These are phyloP conservation scores for Coniferiporia sulphurascens DNA, from an alignment of 1,284 basidiomycete species.

Conservation along the genomic window DNA sequence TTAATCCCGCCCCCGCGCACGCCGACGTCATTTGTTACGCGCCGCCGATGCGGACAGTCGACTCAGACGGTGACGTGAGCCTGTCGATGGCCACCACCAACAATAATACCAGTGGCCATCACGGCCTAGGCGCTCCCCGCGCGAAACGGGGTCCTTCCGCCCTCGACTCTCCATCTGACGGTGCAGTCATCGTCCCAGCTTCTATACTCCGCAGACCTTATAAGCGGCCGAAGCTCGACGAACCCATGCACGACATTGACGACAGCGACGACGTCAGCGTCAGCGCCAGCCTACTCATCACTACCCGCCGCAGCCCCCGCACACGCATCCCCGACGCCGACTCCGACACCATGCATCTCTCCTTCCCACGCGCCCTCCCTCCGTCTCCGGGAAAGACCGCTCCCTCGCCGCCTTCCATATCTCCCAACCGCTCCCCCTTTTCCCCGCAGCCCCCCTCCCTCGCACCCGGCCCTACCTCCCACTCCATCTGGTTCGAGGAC, in stretches of 20 bases:
- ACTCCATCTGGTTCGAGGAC: slow-evolving; percentile 27
- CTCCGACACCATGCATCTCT: not conserved
- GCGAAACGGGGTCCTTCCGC: not conserved
- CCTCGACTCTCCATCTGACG: not conserved
- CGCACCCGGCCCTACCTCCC: not conserved
- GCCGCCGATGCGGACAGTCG: not conserved
- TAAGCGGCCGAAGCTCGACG: not conserved
- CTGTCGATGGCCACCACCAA: not conserved
- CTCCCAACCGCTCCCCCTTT: not conserved
- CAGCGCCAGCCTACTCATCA: too few relatives aligned
- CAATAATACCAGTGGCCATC: not conserved
- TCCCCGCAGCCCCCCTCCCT: not conserved
- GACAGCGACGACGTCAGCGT: not conserved
- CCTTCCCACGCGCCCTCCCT: not conserved
- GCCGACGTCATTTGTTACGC: not conserved
- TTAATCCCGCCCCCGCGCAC: not conserved
- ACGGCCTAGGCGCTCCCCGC: not conserved
- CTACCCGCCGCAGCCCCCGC: not conserved
- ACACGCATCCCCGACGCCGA: not conserved
- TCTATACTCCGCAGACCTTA: not conserved
- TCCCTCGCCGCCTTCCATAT: not conserved
- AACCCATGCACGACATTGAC: not conserved
- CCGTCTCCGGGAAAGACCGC: not conserved
- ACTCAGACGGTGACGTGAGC: not conserved
- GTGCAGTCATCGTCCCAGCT: not conserved